Base-by-base conservation (phyloP, 2,329 filamentous ascomycete species). In the Aspergillus sp. region DNA sequence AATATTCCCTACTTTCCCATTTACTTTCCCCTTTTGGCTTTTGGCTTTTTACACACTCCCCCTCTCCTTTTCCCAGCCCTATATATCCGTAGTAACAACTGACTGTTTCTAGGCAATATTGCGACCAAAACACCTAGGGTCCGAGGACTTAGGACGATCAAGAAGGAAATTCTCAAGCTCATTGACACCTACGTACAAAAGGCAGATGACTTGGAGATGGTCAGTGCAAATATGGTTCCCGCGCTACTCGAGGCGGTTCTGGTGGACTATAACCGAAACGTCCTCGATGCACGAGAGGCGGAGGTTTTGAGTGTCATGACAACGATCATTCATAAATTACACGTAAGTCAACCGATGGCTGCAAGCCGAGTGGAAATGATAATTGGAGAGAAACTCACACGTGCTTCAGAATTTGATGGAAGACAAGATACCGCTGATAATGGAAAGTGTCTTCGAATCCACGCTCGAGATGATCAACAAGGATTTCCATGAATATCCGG, bases 391-490 rank as follows among this genome's bases (percentile, higher is more conserved):
- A 8, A 8, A 9, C 36, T 39, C 26, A 39, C 36, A 39, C 9
- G 19, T 19, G 19, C 10, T 39, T 39, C 27, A 94, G 87, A 81
- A 81, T 56, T 77, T 97, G 62, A 98, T 98, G 94, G 93, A 97
- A 66, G 93, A 97, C 64, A 93, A 97, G 69, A 88, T 98, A 39
- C 89, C 93, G 7, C 85, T 85, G 42, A 97, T 98, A 62, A 95
- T 98, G 87, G 90, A 97, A 68, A 94, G 91, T 57, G 88, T 98
- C 28, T 98, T 98, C 61, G 91, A 97, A 69, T 97, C 91, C 74
- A 98, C 93, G 3, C 76, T 98, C 47, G 89, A 95, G 61, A 98
- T 98, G 93, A 98, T 98, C 73, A 98, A 97, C 80, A 98, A 98
- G 73, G 93, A 98, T 70, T 98, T 98, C 70, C 96, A 94, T 41